These are phyloP conservation scores for Stellera chamaejasme DNA, from an alignment of 345 rosid genomes.

Conservation along the genomic window DNA sequence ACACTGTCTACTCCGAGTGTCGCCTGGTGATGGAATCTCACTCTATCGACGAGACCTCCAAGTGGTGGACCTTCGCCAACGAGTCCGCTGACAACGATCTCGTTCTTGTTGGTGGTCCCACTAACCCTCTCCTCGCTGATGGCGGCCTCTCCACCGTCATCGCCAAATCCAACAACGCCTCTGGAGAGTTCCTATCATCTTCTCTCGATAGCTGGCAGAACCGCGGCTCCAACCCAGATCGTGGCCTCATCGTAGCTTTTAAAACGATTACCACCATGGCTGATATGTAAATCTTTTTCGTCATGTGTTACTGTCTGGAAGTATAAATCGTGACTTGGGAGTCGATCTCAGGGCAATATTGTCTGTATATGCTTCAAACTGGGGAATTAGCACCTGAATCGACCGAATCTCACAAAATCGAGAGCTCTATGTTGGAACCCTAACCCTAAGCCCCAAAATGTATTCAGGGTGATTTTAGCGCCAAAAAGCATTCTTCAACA, in stretches of 20 bases:
- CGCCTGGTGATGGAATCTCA: slow-evolving; percentile 67
- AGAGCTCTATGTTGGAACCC: too few species aligned
- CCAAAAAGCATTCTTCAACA: too few species aligned
- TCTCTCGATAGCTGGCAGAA: slow-evolving; percentile 69
- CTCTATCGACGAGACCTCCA: slow-evolving; percentile 65
- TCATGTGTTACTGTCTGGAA: too few species aligned
- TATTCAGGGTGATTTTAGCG: too few species aligned
- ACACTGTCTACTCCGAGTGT: slow-evolving; percentile 67
- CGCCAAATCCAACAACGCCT: slow-evolving; percentile 58
- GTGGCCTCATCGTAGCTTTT: slow-evolving; percentile 50
- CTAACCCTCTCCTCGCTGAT: slow-evolving; percentile 53
- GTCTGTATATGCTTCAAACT: too few species aligned
- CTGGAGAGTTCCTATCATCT: slow-evolving; percentile 53
- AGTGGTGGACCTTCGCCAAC: slow-evolving; percentile 66
- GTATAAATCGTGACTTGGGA: too few species aligned
- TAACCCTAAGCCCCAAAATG: too few species aligned
- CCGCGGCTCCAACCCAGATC: slow-evolving; percentile 61
- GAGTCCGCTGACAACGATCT: slow-evolving; percentile 64
- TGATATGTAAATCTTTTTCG: slow-evolving; percentile 30
- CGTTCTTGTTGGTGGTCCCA: slow-evolving; percentile 62
- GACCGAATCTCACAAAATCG: too few species aligned
- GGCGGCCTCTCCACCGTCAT: slow-evolving; percentile 65
- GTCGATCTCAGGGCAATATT: too few species aligned
- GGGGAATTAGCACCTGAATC: too few species aligned
- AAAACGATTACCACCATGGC: slow-evolving; percentile 62